Percentiles rank a stretch among this genome's conserved stretches.
Conservation (phyloP, 1,284 basidiomycete genomes). For the Megacollybia platyphylla region DNA sequence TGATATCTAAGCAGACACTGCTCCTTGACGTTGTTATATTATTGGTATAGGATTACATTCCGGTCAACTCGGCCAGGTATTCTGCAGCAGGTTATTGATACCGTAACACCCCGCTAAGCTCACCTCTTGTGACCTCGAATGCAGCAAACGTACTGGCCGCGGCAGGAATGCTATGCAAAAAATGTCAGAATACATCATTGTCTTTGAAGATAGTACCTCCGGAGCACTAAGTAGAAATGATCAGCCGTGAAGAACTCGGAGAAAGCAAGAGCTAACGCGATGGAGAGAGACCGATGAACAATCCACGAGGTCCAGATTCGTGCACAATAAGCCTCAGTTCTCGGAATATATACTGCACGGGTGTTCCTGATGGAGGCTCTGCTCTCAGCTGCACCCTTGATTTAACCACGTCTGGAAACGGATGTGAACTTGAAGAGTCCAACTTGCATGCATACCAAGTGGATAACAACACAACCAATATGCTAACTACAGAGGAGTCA, state of each 20-base stretch:
- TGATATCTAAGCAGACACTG: slow-evolving; percentile 26
- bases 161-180: slow-evolving; percentile 62
- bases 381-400: slow-evolving; percentile 77
- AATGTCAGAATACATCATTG: slow-evolving; percentile 8
- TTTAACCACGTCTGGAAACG: slow-evolving; percentile 74
- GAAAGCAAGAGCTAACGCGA: slow-evolving; percentile 34
- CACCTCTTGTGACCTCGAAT: slow-evolving; percentile 77
- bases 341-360: slow-evolving; percentile 69
- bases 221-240: slow-evolving; percentile 25
- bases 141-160: slow-evolving; percentile 89
- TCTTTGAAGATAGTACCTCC: slow-evolving; percentile 31
- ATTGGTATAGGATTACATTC: slow-evolving; percentile 11
- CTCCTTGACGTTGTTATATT: slow-evolving; percentile 23
- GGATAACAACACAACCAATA: slow-evolving; percentile 96
- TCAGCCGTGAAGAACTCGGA: background rate
- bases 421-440: background rate
- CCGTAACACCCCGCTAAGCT: slow-evolving; percentile 5
- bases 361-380: slow-evolving; percentile 65
- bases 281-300: slow-evolving; percentile 66
- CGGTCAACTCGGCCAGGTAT: slow-evolving; percentile 20
- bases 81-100: slow-evolving; percentile 11
- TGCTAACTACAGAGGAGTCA: slow-evolving; percentile 39
- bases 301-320: slow-evolving; percentile 63
- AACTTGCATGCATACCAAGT: slow-evolving; percentile 32
- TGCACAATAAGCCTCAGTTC: slow-evolving; percentile 60